A percentile compares a stretch with the other conserved stretches of the same genome.
Conservation (phyloP, 495 filamentous ascomycete genomes). For the Filosporella fistucella region DNA sequence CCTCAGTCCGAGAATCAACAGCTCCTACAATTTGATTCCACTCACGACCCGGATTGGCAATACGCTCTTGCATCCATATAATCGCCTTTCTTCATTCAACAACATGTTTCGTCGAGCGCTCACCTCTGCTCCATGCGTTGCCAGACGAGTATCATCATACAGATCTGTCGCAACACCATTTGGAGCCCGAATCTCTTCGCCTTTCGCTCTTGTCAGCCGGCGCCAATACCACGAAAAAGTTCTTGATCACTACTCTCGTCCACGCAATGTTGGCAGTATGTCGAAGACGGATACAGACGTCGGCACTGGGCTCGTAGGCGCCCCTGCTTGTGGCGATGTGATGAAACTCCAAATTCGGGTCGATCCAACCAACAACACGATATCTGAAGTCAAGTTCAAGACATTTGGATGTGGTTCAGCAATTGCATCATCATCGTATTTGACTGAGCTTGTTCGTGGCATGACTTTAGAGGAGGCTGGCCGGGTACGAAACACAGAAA, state of each 20-base stretch:
- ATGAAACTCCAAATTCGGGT: slow-evolving; percentile 99
- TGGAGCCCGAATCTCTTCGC: slow-evolving; percentile 25
- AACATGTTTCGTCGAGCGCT: neutral
- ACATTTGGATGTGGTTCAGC: slow-evolving; percentile 97
- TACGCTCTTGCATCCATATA: too few species aligned
- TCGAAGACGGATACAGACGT: slow-evolving; percentile 80
- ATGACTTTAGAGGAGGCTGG: slow-evolving; percentile 95
- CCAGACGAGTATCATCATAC: neutral
- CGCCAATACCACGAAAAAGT: slow-evolving; percentile 59
- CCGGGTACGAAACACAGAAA: slow-evolving; percentile 92
- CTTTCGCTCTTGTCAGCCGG: slow-evolving; percentile 28
- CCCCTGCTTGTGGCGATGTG: slow-evolving; percentile 78
- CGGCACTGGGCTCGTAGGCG: slow-evolving; percentile 95
- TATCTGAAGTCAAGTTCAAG: slow-evolving; percentile 95
- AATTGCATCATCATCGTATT: slow-evolving; percentile 84
- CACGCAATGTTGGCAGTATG: slow-evolving; percentile 93
- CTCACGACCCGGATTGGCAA: too few species aligned
- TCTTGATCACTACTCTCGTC: slow-evolving; percentile 90
- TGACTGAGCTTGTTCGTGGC: slow-evolving; percentile 88
- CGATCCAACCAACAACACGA: slow-evolving; percentile 81
- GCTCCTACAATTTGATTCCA: too few species aligned
- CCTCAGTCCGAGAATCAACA: too few species aligned
- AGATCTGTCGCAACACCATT: slow-evolving; percentile 24
- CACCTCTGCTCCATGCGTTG: neutral
- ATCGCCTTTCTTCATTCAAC: neutral